These are phyloP conservation scores for Clitocybe nebularis DNA, from an alignment of 1,284 basidiomycete species.

Conservation along the genomic window DNA sequence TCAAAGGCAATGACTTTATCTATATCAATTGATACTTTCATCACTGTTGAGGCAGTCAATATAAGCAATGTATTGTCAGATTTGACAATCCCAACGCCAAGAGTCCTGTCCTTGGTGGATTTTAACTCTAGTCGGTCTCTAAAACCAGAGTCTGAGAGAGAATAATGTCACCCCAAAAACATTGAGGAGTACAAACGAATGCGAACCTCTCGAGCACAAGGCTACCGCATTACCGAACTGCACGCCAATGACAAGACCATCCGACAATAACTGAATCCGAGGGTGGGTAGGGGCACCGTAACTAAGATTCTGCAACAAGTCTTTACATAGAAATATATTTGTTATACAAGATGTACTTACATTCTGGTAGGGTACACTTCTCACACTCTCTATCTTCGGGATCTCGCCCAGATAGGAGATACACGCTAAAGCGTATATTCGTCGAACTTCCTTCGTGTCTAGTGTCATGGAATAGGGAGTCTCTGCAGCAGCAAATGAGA, in stretches of 20 bases:
- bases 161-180: neutral
- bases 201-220: slow-evolving; percentile 59
- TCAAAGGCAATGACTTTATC: slow-evolving; percentile 45
- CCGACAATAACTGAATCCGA: slow-evolving; percentile 54
- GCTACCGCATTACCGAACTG: slow-evolving; percentile 79
- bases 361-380: slow-evolving; percentile 69
- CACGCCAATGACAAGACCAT: slow-evolving; percentile 54
- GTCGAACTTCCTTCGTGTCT: slow-evolving; percentile 40
- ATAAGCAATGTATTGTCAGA: slow-evolving; percentile 53
- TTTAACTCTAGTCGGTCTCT: slow-evolving; percentile 71
- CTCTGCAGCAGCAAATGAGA: slow-evolving; percentile 63
- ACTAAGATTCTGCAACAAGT: slow-evolving; percentile 46
- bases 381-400: slow-evolving; percentile 45
- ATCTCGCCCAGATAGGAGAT: slow-evolving; percentile 38
- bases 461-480: slow-evolving; percentile 40
- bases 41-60: slow-evolving; percentile 62
- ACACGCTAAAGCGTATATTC: slow-evolving; percentile 62
- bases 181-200: neutral
- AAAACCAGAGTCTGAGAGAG: slow-evolving; percentile 57
- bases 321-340: neutral
- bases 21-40: slow-evolving; percentile 59
- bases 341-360: slow-evolving; percentile 36
- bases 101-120: slow-evolving; percentile 58
- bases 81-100: slow-evolving; percentile 60
- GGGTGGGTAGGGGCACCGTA: slow-evolving; percentile 69